A percentile compares a stretch with the other conserved stretches of the same genome.
phyloP scores from a whole-genome alignment of 2,329 filamentous ascomycete species.

The Aspergillus calidoustus region DNA sequence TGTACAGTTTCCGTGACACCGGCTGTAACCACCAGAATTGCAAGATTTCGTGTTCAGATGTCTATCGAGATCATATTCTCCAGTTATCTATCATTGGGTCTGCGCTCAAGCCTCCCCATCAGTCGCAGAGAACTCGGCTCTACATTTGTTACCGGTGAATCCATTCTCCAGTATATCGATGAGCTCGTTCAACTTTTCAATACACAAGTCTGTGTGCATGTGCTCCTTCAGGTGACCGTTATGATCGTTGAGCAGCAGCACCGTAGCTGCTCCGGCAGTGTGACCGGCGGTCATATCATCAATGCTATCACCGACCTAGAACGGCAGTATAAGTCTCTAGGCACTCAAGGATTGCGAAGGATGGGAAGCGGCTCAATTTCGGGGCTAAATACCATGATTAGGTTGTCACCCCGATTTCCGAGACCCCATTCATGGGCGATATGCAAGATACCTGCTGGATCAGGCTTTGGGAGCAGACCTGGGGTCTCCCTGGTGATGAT shows the following conservation, averaged over 20 bases:
- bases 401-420: slow-evolving; percentile 47
- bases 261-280: slow-evolving; percentile 82
- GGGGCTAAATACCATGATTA: slow-evolving; percentile 41
- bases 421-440: slow-evolving; percentile 80
- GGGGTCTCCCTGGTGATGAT: slow-evolving; percentile 82
- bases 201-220: slow-evolving; percentile 75
- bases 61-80: background rate
- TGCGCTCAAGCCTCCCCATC: slow-evolving; percentile 13
- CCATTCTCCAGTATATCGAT: slow-evolving; percentile 75
- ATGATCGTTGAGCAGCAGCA: slow-evolving; percentile 84
- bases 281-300: slow-evolving; percentile 93
- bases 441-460: slow-evolving; percentile 84
- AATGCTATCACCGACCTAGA: slow-evolving; percentile 71
- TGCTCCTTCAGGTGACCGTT: slow-evolving; percentile 73
- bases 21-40: background rate
- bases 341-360: background rate
- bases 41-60: background rate
- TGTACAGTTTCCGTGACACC: background rate
- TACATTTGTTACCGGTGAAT: slow-evolving; percentile 59
- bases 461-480: slow-evolving; percentile 72
- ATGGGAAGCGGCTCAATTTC: background rate
- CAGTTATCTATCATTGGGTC: background rate
- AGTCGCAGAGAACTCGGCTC: slow-evolving; percentile 24
- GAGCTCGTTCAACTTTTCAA: slow-evolving; percentile 74
- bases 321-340: background rate